Conservation (phyloP, 257 asterid genomes). For the Capsicum pubescens region DNA sequence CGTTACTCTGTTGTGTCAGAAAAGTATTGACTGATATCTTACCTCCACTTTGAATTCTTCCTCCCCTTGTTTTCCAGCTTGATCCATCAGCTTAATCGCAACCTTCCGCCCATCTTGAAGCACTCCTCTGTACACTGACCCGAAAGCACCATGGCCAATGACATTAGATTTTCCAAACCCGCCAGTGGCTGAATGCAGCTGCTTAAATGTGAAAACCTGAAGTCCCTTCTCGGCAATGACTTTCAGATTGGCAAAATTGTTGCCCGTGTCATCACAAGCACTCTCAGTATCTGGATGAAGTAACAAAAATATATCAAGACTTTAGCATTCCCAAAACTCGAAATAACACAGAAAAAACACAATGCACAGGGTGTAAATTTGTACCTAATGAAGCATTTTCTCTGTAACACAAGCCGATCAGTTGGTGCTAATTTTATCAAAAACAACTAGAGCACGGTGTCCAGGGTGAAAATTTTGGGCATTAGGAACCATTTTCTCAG, state of each 20-base stretch:
- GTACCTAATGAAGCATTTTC: background rate
- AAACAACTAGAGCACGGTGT: background rate
- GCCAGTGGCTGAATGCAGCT: conserved; percentile 90
- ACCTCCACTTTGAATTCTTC: conserved; percentile 93
- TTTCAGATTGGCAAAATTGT: conserved; percentile 46
- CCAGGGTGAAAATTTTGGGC: background rate
- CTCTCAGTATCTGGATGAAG: conserved; percentile 34
- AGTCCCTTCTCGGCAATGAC: conserved; percentile 62
- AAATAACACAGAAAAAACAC: background rate
- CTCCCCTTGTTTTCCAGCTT: conserved; percentile 89
- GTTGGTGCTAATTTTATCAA: background rate
- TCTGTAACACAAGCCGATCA: background rate
- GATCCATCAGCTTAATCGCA: conserved; percentile 93
- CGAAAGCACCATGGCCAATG: conserved; percentile 91
- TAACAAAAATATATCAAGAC: background rate
- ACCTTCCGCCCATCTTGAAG: conserved; percentile 89
- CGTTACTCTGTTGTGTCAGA: too few relatives aligned
- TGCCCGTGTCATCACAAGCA: conserved; percentile 52
- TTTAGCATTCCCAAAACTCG: background rate
- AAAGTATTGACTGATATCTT: conserved; percentile 18
- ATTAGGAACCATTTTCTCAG: background rate
- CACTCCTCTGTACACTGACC: conserved; percentile 82
- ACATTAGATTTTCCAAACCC: conserved; percentile 84
- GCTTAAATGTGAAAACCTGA: conserved; percentile 80
- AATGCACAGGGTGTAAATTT: conserved; percentile 4